phyloP scores from a whole-genome alignment of 768 basidiomycete species.

The Calvatia gigantea region DNA sequence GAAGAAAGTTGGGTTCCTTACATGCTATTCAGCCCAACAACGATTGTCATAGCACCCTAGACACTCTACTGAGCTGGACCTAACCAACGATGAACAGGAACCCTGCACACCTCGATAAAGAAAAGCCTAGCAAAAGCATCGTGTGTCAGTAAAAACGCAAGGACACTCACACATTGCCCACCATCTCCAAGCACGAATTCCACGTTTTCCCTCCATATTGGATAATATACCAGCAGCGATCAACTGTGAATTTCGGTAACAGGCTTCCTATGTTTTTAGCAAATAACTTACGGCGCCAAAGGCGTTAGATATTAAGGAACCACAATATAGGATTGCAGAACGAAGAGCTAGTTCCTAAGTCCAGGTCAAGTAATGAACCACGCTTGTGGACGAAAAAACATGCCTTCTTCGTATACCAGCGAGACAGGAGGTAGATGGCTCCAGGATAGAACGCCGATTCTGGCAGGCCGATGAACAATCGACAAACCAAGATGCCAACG shows the following conservation, averaged over 20 bases:
- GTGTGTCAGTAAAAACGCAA: not conserved
- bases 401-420: constrained; percentile 54
- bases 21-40: constrained; percentile 51
- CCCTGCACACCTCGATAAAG: constrained; percentile 50
- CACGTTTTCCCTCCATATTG: constrained; percentile 59
- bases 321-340: constrained; percentile 52
- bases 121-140: constrained; percentile 52
- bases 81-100: not conserved
- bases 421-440: constrained; percentile 35
- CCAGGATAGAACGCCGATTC: constrained; percentile 67
- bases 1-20: constrained; percentile 24
- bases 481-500: constrained; percentile 46
- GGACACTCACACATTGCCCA: constrained; percentile 19
- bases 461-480: constrained; percentile 57
- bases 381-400: not conserved
- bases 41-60: constrained; percentile 59
- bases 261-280: not conserved
- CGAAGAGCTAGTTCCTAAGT: constrained; percentile 57
- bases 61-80: not conserved
- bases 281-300: constrained; percentile 51
- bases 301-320: constrained; percentile 57
- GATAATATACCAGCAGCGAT: constrained; percentile 68
- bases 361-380: constrained; percentile 2
- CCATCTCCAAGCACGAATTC: constrained; percentile 69
- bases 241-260: constrained; percentile 34